Evolutionary conservation across 192 early-diverging fungal species (phyloP), one percentile per base, ranked within the genome.

Genomic region (Backusella luteola): DNA sequence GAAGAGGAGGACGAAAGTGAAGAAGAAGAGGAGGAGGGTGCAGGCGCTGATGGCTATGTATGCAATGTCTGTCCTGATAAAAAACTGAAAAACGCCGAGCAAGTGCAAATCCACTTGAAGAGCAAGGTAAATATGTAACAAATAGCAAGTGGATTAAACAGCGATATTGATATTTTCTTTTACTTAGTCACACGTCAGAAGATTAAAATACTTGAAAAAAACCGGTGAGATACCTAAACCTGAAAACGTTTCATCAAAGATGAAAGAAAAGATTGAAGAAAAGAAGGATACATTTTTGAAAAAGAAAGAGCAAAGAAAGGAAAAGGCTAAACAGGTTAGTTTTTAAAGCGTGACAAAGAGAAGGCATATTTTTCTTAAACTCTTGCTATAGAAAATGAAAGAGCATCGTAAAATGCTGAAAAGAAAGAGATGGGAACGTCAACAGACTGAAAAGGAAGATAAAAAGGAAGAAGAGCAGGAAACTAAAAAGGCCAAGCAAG

Each of bases 51-150:
- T 15, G 72, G 69, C 15, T 79, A 72, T 73, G 59, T 59, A 34
- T 79, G 78, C 38, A 69, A 79, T 36, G 70, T 79, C 19, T 79
- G 78, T 44, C 78, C 78, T 23, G 49, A 79, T 36, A 75, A 71
- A 53, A 52, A 71, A 32, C 34, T 79, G 11, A 76, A 75, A 42
- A 74, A 71, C 72, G 56, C 70, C 7, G 38, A 49, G 15, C 73
- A 74, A 46, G 78, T 79, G 1, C 53, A 79, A 36, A 53, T 75
- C n/a, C 78, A 79, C 69, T 76, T 79, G 73, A 53, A 79, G 41
- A 73, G 77, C 66, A 79, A 79, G 49, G 73, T 59, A 74, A 38
- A 52, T 35, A 52, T 14, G 4, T 44, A 1, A 17, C 6, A 49
- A 49, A 44, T 14, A 14, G 15, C 4, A 44, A 49, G 5, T 4